Conservation (phyloP, 1,284 basidiomycete species). For the Athelia sp. region DNA sequence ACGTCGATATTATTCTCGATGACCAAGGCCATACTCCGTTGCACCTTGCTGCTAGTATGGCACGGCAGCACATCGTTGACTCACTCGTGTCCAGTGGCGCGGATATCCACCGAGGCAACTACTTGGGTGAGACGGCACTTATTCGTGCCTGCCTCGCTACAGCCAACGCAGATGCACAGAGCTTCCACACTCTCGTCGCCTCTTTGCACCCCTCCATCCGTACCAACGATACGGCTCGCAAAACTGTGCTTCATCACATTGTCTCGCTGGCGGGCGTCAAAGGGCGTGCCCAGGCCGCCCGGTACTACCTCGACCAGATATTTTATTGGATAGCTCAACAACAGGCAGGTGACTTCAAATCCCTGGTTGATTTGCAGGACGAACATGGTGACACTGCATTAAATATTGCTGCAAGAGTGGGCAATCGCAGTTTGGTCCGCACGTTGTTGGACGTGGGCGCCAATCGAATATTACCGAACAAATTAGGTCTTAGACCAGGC, state of each 20-base stretch:
- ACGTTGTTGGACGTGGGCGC: constrained; percentile 92
- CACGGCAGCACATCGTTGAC: constrained; percentile 61
- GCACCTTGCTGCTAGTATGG: constrained; percentile 90
- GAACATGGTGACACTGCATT: constrained; percentile 95
- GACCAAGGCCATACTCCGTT: constrained; percentile 94
- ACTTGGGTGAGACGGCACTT: constrained; percentile 91
- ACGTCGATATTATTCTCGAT: constrained; percentile 83
- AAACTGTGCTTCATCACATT: constrained; percentile 93
- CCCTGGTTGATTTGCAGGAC: constrained; percentile 89
- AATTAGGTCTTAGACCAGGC: constrained; percentile 86
- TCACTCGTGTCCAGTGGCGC: constrained; percentile 72
- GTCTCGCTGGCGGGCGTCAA: constrained; percentile 88
- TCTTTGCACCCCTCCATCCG: constrained; percentile 71
- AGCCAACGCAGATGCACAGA: constrained; percentile 78
- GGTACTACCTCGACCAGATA: constrained; percentile 91
- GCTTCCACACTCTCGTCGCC: constrained; percentile 67
- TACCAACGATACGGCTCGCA: constrained; percentile 87
- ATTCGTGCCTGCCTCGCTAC: constrained; percentile 91
- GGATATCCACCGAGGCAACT: constrained; percentile 87
- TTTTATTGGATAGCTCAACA: constrained; percentile 79
- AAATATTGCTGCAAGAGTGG: constrained; percentile 92
- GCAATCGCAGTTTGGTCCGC: constrained; percentile 84
- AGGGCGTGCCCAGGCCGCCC: constrained; percentile 78
- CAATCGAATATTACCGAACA: constrained; percentile 89
- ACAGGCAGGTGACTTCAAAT: constrained; percentile 70